These are phyloP conservation scores for Leccinum boreale DNA, from an alignment of 768 basidiomycete genomes.

Conservation along the genomic window DNA sequence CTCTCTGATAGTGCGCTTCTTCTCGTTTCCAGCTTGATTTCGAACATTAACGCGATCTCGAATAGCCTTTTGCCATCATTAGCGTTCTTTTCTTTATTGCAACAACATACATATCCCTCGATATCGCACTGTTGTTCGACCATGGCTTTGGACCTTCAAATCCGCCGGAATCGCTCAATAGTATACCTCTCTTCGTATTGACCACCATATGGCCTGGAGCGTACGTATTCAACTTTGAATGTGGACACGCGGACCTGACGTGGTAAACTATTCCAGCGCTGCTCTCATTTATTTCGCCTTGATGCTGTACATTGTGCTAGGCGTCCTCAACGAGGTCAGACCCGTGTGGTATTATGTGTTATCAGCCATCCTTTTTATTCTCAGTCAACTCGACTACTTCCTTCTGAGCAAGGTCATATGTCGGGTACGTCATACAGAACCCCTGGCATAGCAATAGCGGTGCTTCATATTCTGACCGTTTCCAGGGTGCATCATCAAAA, in stretches of 20 bases:
- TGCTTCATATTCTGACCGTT: conserved; percentile 10
- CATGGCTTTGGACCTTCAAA: conserved; percentile 54
- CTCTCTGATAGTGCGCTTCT: conserved; percentile 55
- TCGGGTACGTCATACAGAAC: conserved; percentile 37
- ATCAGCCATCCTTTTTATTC: conserved; percentile 71
- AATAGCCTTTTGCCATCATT: conserved; percentile 62
- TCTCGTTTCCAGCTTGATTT: background rate
- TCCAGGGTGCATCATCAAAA: conserved; percentile 57
- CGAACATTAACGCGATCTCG: background rate
- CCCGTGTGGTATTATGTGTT: conserved; percentile 80
- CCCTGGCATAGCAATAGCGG: background rate
- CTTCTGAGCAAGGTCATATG: conserved; percentile 78
- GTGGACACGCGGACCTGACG: conserved; percentile 1
- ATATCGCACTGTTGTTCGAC: conserved; percentile 71
- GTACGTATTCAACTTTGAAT: conserved; percentile 40
- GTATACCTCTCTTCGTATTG: conserved; percentile 77
- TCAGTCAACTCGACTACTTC: conserved; percentile 82
- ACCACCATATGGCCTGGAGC: conserved; percentile 76
- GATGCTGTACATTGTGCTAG: conserved; percentile 79
- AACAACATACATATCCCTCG: conserved; percentile 82
- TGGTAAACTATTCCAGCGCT: conserved; percentile 39
- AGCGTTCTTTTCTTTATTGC: conserved; percentile 59
- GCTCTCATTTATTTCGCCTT: conserved; percentile 66
- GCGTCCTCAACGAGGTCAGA: conserved; percentile 70
- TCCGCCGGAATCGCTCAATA: conserved; percentile 54